Conservation (phyloP, 495 filamentous ascomycete species). For the Talaromyces nanjingensis region DNA sequence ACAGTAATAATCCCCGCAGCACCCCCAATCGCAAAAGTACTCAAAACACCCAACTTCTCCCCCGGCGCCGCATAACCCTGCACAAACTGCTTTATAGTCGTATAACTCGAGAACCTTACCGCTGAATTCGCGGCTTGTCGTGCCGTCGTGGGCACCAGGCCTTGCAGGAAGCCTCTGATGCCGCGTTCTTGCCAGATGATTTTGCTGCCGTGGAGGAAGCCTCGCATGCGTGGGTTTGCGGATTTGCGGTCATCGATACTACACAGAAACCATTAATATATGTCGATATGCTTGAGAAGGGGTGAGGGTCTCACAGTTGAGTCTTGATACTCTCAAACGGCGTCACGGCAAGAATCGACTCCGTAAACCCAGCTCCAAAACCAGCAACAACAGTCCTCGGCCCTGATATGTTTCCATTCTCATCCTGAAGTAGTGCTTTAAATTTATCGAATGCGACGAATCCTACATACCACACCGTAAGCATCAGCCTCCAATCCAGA, state of each 20-base stretch:
- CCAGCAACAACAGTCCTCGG: slow-evolving; percentile 88
- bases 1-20: slow-evolving; percentile 90
- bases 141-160: slow-evolving; percentile 90
- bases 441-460: slow-evolving; percentile 96
- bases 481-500: not conserved
- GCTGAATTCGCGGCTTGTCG: slow-evolving; percentile 93
- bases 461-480: slow-evolving; percentile 38
- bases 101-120: slow-evolving; percentile 83
- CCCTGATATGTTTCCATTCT: slow-evolving; percentile 81
- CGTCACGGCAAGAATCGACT: slow-evolving; percentile 88
- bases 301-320: slow-evolving; percentile 48
- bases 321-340: slow-evolving; percentile 99
- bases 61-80: slow-evolving; percentile 89
- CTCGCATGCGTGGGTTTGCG: slow-evolving; percentile 76
- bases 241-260: slow-evolving; percentile 95
- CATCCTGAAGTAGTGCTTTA: slow-evolving; percentile 74
- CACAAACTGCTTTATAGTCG: slow-evolving; percentile 80
- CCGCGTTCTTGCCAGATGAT: slow-evolving; percentile 86
- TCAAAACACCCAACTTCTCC: slow-evolving; percentile 84
- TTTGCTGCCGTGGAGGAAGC: slow-evolving; percentile 83
- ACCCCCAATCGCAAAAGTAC: slow-evolving; percentile 87
- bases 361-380: slow-evolving; percentile 90
- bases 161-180: slow-evolving; percentile 89
- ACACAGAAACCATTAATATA: not conserved
- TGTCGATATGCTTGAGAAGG: not conserved